These are phyloP conservation scores for Phialocephala subalpina DNA, from an alignment of 2,329 filamentous ascomycete genomes.

Conservation along the genomic window DNA sequence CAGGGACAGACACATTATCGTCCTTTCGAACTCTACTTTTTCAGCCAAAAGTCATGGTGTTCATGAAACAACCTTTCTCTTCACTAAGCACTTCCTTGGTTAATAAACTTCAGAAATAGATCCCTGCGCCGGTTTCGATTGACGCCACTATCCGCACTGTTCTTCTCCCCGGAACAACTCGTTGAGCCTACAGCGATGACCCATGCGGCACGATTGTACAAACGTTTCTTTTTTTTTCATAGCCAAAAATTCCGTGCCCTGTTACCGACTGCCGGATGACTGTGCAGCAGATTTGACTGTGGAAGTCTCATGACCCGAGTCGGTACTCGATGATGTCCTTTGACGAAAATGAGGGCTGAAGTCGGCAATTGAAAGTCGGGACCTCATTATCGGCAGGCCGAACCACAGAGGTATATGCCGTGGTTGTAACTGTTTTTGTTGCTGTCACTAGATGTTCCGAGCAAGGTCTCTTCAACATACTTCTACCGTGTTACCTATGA, in stretches of 20 bases:
- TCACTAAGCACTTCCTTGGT: not conserved
- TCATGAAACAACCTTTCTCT: not conserved
- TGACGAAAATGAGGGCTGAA: not conserved
- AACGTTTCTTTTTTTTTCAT: not conserved
- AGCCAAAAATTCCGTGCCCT: not conserved
- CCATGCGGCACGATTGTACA: not conserved
- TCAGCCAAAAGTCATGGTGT: not conserved
- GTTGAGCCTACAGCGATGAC: not conserved
- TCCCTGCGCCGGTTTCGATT: conserved; percentile 7
- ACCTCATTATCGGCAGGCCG: not conserved
- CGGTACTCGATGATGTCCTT: not conserved
- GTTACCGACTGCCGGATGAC: not conserved
- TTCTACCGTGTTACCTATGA: not conserved
- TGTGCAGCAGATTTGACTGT: not conserved
- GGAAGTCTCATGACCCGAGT: not conserved
- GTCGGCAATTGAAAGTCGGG: not conserved
- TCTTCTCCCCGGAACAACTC: not conserved
- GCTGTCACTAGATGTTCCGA: not conserved
- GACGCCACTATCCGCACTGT: not conserved
- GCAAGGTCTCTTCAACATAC: not conserved
- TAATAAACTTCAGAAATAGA: not conserved
- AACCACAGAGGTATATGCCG: not conserved
- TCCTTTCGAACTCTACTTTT: not conserved
- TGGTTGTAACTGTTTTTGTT: not conserved
- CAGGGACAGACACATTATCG: not conserved